These are phyloP conservation scores for Populus trichocarpa DNA, from an alignment of 441 rosid species.

Conservation along the genomic window DNA sequence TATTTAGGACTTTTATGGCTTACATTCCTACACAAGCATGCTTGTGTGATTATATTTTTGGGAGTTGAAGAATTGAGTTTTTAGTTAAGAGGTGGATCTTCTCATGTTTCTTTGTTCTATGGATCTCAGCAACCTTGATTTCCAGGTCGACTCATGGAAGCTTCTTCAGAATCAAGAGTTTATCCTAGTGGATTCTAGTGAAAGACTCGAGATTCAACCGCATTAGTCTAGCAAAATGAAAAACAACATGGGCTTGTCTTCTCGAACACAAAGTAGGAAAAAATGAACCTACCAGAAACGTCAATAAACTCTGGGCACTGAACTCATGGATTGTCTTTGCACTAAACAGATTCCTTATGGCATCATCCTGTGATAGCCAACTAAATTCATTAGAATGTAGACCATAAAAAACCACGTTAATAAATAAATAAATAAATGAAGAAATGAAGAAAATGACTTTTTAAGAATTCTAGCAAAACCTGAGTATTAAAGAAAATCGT, in stretches of 20 bases:
- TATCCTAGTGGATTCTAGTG: not conserved
- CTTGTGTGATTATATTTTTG: too few relatives aligned
- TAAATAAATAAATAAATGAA: not conserved
- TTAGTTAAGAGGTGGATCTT: not conserved
- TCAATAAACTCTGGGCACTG: constrained; percentile 89
- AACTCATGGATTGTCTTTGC: constrained; percentile 96
- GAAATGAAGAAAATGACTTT: constrained; percentile 2
- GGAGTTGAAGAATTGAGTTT: not conserved
- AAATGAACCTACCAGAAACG: constrained; percentile 71
- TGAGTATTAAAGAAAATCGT: constrained; percentile 98
- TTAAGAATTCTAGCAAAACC: constrained; percentile 37
- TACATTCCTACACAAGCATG: not conserved
- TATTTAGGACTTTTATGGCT: not conserved
- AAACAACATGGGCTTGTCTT: not conserved
- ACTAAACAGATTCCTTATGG: constrained; percentile 96
- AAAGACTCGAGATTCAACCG: not conserved
- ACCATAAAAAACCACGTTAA: constrained; percentile 1
- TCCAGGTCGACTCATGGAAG: not conserved
- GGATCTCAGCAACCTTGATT: not conserved
- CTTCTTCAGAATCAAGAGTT: not conserved
- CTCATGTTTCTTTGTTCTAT: not conserved
- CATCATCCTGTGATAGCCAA: constrained; percentile 75
- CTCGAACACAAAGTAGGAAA: not conserved
- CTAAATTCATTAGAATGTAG: constrained; percentile 11
- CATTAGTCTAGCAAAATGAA: constrained; percentile 1